Evolutionary conservation across 371 early-diverging fungal species (phyloP), one percentile per base, ranked within the genome.

Genomic region (Mucor indicus): DNA sequence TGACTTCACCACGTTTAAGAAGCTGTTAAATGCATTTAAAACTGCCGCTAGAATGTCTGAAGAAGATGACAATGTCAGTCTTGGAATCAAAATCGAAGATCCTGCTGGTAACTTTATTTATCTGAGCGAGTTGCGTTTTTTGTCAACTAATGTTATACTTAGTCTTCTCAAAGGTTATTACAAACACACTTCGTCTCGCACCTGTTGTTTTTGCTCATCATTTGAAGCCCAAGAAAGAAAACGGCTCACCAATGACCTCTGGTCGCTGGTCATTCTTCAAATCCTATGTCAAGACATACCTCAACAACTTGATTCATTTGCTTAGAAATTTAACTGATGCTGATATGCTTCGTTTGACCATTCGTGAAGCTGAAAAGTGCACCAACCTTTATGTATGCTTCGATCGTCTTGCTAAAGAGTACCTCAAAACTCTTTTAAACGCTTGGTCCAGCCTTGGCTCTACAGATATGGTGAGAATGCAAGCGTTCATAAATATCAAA

Each of bases 111-210:
- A 63, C 2, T 17, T 3, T 2, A 21, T n/a, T 6, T 11, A 13
- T n/a, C n/a, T n/a, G n/a, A n/a, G n/a, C n/a, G n/a, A n/a, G n/a
- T n/a, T n/a, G n/a, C n/a, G n/a, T n/a, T n/a, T n/a, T n/a, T n/a
- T n/a, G n/a, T n/a, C n/a, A n/a, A 2, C 33, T 33, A 24, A 22
- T 38, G 29, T 10, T 22, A 7, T 44, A 31, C 4, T 57, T 64
- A 66, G 85, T 91, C 9, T 92, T 92, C 72, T 92, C 92, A 71
- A 81, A 81, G 62, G 75, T 91, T 7, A 73, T 94, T 36, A 77
- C 85, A 13, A 49, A 70, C 4, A 71, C 83, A 22, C 57, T 89
- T 57, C 80, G 75, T 49, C 58, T 67, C 19, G 74, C 79, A 25
- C 84, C 85, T 36, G 60, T 56, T 10, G 75, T 81, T 4, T 74